Conservation (phyloP, 1,284 basidiomycete genomes). For the Moesziomyces aphidis region DNA sequence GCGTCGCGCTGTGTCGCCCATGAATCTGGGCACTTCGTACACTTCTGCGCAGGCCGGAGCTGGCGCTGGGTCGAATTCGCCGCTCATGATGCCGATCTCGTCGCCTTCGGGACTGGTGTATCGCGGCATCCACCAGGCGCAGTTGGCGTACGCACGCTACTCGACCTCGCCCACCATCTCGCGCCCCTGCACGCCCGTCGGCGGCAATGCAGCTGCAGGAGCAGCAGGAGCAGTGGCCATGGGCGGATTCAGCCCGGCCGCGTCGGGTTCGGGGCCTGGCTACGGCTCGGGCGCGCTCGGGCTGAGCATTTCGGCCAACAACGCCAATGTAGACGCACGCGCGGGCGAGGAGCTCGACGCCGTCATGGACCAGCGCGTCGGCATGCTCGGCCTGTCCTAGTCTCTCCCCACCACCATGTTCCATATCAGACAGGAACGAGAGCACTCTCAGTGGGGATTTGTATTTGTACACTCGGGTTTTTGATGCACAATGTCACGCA, state of each 20-base stretch:
- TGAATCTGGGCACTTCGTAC: conserved; percentile 29
- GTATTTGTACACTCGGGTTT: conserved; percentile 7
- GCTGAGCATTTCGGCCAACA: conserved; percentile 39
- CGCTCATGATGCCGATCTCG: conserved; percentile 31
- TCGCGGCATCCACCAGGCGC: conserved; percentile 14
- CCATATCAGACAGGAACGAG: not conserved
- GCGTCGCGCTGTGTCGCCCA: conserved; percentile 52
- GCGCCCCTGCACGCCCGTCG: conserved; percentile 31
- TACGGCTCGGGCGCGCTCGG: conserved; percentile 54
- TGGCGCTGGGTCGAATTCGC: conserved; percentile 21
- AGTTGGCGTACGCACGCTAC: conserved; percentile 21
- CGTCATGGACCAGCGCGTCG: conserved; percentile 40
- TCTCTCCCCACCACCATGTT: too few relatives aligned
- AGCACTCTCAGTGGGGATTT: not conserved
- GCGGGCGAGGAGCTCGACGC: conserved; percentile 25
- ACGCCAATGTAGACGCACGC: not conserved
- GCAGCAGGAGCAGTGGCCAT: conserved; percentile 4
- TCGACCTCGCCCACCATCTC: conserved; percentile 45
- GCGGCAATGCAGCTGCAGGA: conserved; percentile 2
- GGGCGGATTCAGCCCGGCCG: conserved; percentile 34
- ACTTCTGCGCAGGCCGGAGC: conserved; percentile 10
- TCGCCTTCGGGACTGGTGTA: conserved; percentile 28
- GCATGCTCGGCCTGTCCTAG: conserved; percentile 40
- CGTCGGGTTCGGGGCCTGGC: conserved; percentile 41
- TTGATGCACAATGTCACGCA: too few relatives aligned